These are phyloP conservation scores for Leptomonas pyrrhocoris DNA, from an alignment of 208 protist genomes.

Conservation along the genomic window DNA sequence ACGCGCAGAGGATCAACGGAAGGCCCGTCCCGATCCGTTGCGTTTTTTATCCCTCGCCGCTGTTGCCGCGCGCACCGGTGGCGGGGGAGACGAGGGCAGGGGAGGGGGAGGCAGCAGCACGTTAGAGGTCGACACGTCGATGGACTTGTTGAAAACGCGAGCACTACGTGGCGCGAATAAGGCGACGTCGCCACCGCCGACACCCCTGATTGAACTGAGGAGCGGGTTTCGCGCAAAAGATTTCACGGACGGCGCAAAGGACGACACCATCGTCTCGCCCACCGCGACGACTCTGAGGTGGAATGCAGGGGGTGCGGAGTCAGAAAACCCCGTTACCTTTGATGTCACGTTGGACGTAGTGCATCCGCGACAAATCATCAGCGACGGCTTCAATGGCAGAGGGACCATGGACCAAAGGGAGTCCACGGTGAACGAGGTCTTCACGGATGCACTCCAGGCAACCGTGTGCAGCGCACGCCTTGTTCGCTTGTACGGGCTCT, in stretches of 20 bases:
- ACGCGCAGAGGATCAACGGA: slow-evolving; percentile 13
- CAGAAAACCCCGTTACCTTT: not conserved
- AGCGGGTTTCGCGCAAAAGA: too few relatives aligned
- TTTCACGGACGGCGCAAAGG: not conserved
- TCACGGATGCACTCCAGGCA: slow-evolving; percentile 22
- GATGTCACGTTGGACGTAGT: slow-evolving; percentile 23
- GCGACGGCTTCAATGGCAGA: not conserved
- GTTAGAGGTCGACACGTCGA: slow-evolving; percentile 17
- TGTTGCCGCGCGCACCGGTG: too few relatives aligned
- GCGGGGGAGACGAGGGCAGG: too few relatives aligned
- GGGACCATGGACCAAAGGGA: not conserved
- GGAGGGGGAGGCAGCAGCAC: too few relatives aligned
- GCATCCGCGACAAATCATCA: not conserved
- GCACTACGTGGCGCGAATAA: too few relatives aligned
- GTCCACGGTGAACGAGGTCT: not conserved
- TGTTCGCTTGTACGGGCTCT: slow-evolving; percentile 28
- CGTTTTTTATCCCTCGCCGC: slow-evolving; percentile 17
- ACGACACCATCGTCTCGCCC: not conserved
- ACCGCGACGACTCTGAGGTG: slow-evolving; percentile 13
- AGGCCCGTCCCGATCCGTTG: slow-evolving; percentile 10
- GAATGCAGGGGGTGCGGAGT: not conserved
- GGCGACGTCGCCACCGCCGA: too few relatives aligned
- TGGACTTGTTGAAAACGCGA: not conserved
- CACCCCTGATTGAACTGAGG: too few relatives aligned
- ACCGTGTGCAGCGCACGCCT: slow-evolving; percentile 23